Conservation (phyloP, 306 rosid genomes). For the Pterocarpus santalinus region DNA sequence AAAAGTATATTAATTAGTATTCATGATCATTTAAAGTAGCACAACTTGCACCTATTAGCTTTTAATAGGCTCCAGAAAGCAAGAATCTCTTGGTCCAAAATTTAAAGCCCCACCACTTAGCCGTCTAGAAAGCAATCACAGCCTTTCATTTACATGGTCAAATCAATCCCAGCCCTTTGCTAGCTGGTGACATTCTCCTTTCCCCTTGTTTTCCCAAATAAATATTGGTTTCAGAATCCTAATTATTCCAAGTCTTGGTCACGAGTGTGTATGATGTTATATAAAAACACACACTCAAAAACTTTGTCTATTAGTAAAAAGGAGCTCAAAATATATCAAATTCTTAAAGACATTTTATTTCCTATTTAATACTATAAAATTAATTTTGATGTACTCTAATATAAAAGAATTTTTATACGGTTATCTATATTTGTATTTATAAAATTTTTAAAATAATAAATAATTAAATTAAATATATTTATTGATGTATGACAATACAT, state of each 20-base stretch:
- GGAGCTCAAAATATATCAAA: no score
- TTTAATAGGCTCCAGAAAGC: background rate
- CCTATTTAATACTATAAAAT: no score
- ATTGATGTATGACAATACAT: no score
- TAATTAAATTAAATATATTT: no score
- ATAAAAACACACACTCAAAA: no score
- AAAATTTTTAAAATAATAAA: no score
- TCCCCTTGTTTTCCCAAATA: background rate
- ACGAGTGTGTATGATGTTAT: background rate
- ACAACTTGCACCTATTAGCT: background rate
- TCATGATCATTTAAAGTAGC: background rate
- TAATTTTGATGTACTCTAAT: no score
- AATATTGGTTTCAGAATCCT: background rate
- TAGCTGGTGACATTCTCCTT: background rate
- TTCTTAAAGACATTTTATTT: no score
- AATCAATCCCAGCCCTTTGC: constrained; percentile 22
- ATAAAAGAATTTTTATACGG: no score
- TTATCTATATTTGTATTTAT: no score
- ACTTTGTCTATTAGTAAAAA: no score
- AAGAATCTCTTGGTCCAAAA: background rate
- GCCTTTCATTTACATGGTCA: background rate
- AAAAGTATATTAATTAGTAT: no score
- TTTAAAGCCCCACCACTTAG: constrained; percentile 1
- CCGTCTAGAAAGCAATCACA: background rate
- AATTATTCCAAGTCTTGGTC: background rate